These are phyloP conservation scores for Aspergillus campestris DNA, from an alignment of 495 filamentous ascomycete genomes.

Conservation along the genomic window DNA sequence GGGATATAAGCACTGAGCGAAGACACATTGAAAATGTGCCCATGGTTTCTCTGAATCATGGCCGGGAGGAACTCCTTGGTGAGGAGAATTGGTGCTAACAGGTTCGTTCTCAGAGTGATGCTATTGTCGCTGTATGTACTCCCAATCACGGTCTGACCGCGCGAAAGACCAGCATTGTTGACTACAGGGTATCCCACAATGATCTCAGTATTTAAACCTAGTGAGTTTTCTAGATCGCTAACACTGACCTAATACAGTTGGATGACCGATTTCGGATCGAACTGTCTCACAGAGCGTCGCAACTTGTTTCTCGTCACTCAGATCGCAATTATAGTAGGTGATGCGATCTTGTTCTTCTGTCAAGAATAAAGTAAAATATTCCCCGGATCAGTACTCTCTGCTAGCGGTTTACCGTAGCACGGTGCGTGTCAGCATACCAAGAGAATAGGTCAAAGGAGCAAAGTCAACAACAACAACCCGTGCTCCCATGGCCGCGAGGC, in stretches of 20 bases:
- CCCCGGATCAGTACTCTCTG: no score
- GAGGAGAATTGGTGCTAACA: conserved; percentile 63
- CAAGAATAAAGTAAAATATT: no score
- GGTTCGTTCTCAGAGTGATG: conserved; percentile 54
- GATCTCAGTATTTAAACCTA: no score
- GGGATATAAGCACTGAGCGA: conserved; percentile 63
- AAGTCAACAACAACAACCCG: conserved; percentile 56
- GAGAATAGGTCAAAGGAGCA: conserved; percentile 45
- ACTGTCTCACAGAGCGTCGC: conserved; percentile 52
- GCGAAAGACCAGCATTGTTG: conserved; percentile 71
- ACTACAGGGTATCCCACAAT: no score
- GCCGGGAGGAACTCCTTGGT: conserved; percentile 68
- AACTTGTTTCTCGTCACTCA: conserved; percentile 56
- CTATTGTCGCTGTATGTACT: conserved; percentile 55
- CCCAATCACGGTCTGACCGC: conserved; percentile 56
- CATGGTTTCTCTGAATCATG: conserved; percentile 51
- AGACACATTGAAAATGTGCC: conserved; percentile 69
- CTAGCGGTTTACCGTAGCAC: no score
- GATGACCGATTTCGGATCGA: conserved; percentile 42
- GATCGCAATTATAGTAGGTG: conserved; percentile 66
- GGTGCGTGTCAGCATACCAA: no score
- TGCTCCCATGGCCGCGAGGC: conserved; percentile 43
- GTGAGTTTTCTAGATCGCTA: conserved; percentile 2
- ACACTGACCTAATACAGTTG: conserved; percentile 8
- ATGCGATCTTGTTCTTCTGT: conserved; percentile 24